These are phyloP conservation scores for Xylaria sp. DNA, from an alignment of 2,329 filamentous ascomycete genomes.

Conservation along the genomic window DNA sequence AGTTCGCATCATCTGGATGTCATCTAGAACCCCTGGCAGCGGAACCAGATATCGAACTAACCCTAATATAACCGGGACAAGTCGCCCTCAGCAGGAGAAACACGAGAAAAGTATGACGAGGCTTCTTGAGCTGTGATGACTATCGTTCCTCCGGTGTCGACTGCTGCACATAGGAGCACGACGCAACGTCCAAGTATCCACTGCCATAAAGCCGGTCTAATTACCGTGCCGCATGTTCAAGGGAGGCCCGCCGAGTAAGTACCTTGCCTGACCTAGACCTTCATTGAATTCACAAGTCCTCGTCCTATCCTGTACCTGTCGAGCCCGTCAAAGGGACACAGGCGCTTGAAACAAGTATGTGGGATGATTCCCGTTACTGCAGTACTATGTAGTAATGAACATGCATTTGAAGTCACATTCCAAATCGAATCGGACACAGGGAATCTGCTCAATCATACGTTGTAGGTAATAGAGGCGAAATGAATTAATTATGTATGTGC, in stretches of 20 bases:
- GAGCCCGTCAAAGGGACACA: slow-evolving; percentile 6
- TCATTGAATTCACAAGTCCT: slow-evolving; percentile 9
- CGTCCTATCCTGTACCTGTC: neutral
- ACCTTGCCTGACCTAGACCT: slow-evolving; percentile 7
- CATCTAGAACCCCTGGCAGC: slow-evolving; percentile 2
- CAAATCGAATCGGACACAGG: slow-evolving; percentile 22
- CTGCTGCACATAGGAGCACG: slow-evolving; percentile 7
- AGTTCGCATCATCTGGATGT: slow-evolving; percentile 14
- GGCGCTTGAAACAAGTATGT: neutral
- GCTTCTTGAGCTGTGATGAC: neutral
- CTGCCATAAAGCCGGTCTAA: slow-evolving; percentile 22
- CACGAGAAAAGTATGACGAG: neutral
- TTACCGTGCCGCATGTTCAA: slow-evolving; percentile 26
- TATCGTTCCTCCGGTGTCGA: slow-evolving; percentile 11
- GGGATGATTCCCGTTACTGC: slow-evolving; percentile 13
- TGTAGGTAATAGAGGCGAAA: slow-evolving; percentile 21
- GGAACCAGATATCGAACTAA: slow-evolving; percentile 4
- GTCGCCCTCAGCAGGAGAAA: neutral
- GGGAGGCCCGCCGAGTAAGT: neutral
- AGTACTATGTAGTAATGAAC: slow-evolving; percentile 27
- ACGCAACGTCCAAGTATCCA: slow-evolving; percentile 16
- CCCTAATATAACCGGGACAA: neutral
- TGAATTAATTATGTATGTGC: slow-evolving; percentile 19
- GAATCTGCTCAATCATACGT: slow-evolving; percentile 14
- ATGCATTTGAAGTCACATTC: slow-evolving; percentile 30